Evolutionary conservation across 1,284 basidiomycete genomes (phyloP), one percentile per base, ranked within the genome.

Genomic region (Ceratobasidium sp.): DNA sequence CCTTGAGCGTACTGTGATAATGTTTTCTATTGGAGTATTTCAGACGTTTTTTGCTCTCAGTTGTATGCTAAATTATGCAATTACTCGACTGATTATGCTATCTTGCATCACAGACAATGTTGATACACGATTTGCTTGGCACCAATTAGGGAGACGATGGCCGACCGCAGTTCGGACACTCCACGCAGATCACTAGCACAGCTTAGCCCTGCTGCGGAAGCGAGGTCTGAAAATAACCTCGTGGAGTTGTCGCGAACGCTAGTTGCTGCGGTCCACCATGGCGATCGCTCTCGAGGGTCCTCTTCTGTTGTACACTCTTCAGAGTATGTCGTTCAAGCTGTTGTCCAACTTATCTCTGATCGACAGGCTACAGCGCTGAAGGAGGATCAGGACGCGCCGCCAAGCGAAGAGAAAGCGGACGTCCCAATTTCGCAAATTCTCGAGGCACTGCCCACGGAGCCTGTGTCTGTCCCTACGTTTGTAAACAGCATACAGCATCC

Each of bases 291-390:
- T 76, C 30, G 73, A 76, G 52, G 23, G 14, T 27, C 38, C 62
- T 27, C n/a, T 76, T 18, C 18, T 76, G 52, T 57, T 76, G 64
- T 76, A 54, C 62, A 66, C 52, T 76, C 73, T 76, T 52, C 62
- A 76, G 41, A 76, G 73, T 76, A 66, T 16, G 73, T 35, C 44
- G 30, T 14, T 27, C 33, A 20, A 35, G 27, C 46, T 33, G 23
- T 23, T 50, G 16, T 27, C 4, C 27, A 41, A n/a, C 7, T 44
- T 27, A 35, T 30, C 52, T 38, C 62, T 64, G 20, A 76, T 52
- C 16, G 6, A 35, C 20, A 2, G 44, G 18, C 35, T 46, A 55
- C 67, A 67, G 62, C 62, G 23, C 54, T 66, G 35, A 76, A 66
- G 52, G 62, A 54, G n/a, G 23, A 62, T 16, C 44, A 35, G 10